Conservation (phyloP, 495 filamentous ascomycete species). For the Trypethelium eluteriae region DNA sequence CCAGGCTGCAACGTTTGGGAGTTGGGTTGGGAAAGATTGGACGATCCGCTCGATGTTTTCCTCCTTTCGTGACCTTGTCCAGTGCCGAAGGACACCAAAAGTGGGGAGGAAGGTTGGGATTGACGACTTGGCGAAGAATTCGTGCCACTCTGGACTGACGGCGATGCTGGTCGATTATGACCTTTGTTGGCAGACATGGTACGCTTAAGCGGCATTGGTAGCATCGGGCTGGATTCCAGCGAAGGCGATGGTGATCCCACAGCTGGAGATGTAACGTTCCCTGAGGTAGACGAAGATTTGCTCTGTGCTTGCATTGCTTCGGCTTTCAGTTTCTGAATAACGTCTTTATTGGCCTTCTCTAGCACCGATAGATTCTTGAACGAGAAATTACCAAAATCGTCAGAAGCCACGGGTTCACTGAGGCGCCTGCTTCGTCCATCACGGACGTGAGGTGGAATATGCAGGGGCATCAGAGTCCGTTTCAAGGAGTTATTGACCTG, state of each 20-base stretch:
- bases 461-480: conserved; percentile 83
- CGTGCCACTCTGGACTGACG: conserved; percentile 66
- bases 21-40: conserved; percentile 61
- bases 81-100: conserved; percentile 85
- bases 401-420: conserved; percentile 78
- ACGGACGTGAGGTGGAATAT: conserved; percentile 92
- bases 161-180: conserved; percentile 73
- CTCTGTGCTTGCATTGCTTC: conserved; percentile 52
- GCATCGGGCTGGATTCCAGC: conserved; percentile 76
- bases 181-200: conserved; percentile 71
- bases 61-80: conserved; percentile 63
- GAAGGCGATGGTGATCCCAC: conserved; percentile 51
- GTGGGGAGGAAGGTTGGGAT: conserved; percentile 90
- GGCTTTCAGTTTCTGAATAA: conserved; percentile 87
- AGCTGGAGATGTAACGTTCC: conserved; percentile 36
- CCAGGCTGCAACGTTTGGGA: conserved; percentile 60
- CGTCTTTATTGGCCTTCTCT: conserved; percentile 97
- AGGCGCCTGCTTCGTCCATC: conserved; percentile 78
- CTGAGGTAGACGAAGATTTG: conserved; percentile 21
- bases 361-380: conserved; percentile 97
- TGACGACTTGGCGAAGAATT: conserved; percentile 79
- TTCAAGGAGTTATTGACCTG: conserved; percentile 72
- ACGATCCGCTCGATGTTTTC: conserved; percentile 82
- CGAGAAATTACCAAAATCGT: conserved; percentile 93
- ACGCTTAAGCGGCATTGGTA: conserved; percentile 72